Evolutionary conservation across 192 early-diverging fungal species (phyloP).

Genomic region (Piromyces finnis): DNA sequence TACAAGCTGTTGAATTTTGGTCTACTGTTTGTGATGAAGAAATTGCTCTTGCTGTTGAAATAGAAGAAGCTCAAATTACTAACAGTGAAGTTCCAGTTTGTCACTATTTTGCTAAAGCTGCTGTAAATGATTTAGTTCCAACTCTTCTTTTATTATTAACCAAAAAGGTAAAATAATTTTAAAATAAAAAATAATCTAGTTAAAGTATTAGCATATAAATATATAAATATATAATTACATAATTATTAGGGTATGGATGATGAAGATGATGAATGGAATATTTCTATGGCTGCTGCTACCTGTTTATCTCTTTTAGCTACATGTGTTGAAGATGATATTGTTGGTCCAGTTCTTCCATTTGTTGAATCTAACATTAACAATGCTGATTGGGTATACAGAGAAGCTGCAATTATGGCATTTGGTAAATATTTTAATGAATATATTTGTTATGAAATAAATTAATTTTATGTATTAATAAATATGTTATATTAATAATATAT

Average conservation of each 20-base stretch:
- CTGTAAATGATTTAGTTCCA: conserved; percentile 64
- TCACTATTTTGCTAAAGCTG: conserved; percentile 61
- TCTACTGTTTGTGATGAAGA: conserved; percentile 95
- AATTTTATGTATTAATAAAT: no score
- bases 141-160: conserved; percentile 78
- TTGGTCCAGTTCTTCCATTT: conserved; percentile 71
- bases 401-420: conserved; percentile 96
- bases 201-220: no score
- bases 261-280: conserved; percentile 98
- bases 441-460: no score
- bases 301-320: conserved; percentile 77
- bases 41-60: conserved; percentile 48
- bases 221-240: not conserved
- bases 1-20: conserved; percentile 99
- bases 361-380: conserved; percentile 70
- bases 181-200: no score
- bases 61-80: conserved; percentile 21
- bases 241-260: conserved; percentile 77
- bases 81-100: not conserved
- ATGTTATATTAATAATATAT: no score
- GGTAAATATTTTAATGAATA: conserved; percentile 16
- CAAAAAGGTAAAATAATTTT: conserved; percentile 36
- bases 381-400: conserved; percentile 81
- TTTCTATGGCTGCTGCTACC: conserved; percentile 93
- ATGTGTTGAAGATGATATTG: conserved; percentile 62